Conservation (phyloP, 345 rosid genomes). For the Pugionium cornutum region DNA sequence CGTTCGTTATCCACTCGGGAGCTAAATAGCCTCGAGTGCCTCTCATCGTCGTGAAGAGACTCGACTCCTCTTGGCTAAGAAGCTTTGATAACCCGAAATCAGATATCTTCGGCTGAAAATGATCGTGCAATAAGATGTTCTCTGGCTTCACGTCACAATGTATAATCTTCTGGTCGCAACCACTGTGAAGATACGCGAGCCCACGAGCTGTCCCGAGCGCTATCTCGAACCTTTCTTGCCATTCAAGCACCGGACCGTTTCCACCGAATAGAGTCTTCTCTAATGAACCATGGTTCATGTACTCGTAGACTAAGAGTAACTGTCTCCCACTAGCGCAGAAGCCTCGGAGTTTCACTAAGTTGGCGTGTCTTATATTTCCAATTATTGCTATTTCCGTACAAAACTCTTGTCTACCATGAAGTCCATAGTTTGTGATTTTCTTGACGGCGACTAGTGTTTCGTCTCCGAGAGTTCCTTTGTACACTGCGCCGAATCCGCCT, state of each 20-base stretch:
- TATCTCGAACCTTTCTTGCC: constrained; percentile 77
- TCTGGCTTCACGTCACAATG: constrained; percentile 79
- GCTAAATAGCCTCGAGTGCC: constrained; percentile 89
- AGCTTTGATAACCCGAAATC: constrained; percentile 82
- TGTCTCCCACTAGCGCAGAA: constrained; percentile 70
- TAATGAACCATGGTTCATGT: constrained; percentile 69
- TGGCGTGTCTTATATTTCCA: constrained; percentile 75
- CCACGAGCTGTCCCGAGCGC: constrained; percentile 81
- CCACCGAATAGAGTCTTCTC: constrained; percentile 52
- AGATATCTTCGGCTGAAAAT: constrained; percentile 66
- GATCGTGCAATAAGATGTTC: constrained; percentile 66
- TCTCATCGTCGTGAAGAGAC: constrained; percentile 75
- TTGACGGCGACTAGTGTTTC: constrained; percentile 64
- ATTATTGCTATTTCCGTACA: constrained; percentile 74
- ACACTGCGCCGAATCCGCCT: constrained; percentile 82
- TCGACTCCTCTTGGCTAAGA: constrained; percentile 60
- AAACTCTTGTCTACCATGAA: constrained; percentile 72
- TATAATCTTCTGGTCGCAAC: constrained; percentile 70
- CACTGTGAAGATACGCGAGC: constrained; percentile 69
- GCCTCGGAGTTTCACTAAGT: constrained; percentile 75
- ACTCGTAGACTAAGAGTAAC: constrained; percentile 69
- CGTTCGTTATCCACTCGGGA: constrained; percentile 79
- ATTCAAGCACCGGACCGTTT: constrained; percentile 56
- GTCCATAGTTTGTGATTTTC: constrained; percentile 59
- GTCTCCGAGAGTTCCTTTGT: constrained; percentile 56